Evolutionary conservation across 176 grass and related monocot species (phyloP), one percentile per base, ranked within the genome.

Genomic region (Avena eriantha): DNA sequence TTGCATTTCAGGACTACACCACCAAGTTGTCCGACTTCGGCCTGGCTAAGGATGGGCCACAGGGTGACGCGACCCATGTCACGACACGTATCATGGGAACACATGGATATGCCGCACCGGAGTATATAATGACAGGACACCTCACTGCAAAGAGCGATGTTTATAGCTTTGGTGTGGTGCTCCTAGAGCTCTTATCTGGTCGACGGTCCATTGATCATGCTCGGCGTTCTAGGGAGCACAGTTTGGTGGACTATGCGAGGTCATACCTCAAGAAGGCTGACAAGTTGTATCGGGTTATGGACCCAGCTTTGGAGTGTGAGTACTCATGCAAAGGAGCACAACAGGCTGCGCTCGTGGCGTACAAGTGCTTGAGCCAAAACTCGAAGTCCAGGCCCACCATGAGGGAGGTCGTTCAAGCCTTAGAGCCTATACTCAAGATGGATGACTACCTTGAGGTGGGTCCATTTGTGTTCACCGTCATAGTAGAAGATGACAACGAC

Each of bases 81-180:
- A 90, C 93, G 0, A 98, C 95, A 1, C 91, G 95, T 19, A 69
- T 98, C 33, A 98, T 98, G 93, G 95, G 95, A 1, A 98, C 95
- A 0, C 82, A 92, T 0, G 95, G 95, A 7, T 98, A 98, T 4
- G 89, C 93, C 0, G 95, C 95, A 0, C 93, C 95, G 0, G 95
- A 98, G 80, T 98, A 98, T 39, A 85, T 98, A 67, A 90, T 93
- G 86, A 98, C 95, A 0, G 93, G 95, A 0, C 95, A 98, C 13
- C 34, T 98, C 0, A 98, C 95, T 0, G 70, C 89, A 1, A 97
- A 91, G 73, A 94, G 95, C 11, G 95, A 97, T 0, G 95, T 97
- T 5, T 97, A 97, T 16, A 92, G 95, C 5, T 97, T 97, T 1
- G 95, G 95, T 4, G 95, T 97, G 0, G 92, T 97, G 1, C 83